These are phyloP conservation scores for Bruguiera sexangula DNA, from an alignment of 345 rosid genomes.

Conservation along the genomic window DNA sequence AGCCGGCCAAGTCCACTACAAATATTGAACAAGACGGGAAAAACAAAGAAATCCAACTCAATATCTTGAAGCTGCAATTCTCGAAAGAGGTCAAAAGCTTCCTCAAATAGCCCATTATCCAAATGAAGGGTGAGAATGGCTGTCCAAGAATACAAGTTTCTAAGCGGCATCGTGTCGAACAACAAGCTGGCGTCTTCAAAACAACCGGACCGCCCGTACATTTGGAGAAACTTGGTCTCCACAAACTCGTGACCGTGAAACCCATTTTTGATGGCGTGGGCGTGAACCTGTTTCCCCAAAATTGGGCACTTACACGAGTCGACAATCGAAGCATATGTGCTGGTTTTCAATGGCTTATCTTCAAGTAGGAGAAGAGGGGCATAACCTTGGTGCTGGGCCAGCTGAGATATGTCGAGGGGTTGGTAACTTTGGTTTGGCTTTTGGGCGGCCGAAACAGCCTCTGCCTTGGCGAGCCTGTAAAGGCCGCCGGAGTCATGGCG, in stretches of 20 bases:
- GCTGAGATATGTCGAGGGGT: neutral
- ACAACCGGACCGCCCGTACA: conserved; percentile 15
- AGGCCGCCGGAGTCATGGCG: neutral
- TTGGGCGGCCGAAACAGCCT: neutral
- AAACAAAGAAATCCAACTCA: conserved; percentile 20
- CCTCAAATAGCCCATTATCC: conserved; percentile 16
- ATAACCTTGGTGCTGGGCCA: neutral
- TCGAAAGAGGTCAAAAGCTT: conserved; percentile 11
- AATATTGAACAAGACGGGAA: conserved; percentile 17
- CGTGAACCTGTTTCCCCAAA: conserved; percentile 48
- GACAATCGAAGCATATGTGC: conserved; percentile 43
- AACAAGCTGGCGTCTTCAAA: conserved; percentile 13
- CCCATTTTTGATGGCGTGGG: conserved; percentile 31
- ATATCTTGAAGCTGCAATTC: conserved; percentile 18
- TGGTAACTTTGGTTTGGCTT: neutral
- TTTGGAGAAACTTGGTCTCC: conserved; percentile 22
- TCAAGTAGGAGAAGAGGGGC: neutral
- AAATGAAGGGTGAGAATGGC: conserved; percentile 15
- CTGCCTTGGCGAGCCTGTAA: neutral
- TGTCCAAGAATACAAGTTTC: conserved; percentile 21
- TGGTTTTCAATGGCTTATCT: conserved; percentile 29
- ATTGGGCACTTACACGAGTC: conserved; percentile 43
- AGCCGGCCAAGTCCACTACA: conserved; percentile 17
- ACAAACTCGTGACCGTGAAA: conserved; percentile 15
- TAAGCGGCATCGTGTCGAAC: conserved; percentile 24